Percentiles rank a stretch among this genome's conserved stretches.
Evolutionary conservation across 2,329 filamentous ascomycete species (phyloP).

Genomic region (Calonectria pteridis): DNA sequence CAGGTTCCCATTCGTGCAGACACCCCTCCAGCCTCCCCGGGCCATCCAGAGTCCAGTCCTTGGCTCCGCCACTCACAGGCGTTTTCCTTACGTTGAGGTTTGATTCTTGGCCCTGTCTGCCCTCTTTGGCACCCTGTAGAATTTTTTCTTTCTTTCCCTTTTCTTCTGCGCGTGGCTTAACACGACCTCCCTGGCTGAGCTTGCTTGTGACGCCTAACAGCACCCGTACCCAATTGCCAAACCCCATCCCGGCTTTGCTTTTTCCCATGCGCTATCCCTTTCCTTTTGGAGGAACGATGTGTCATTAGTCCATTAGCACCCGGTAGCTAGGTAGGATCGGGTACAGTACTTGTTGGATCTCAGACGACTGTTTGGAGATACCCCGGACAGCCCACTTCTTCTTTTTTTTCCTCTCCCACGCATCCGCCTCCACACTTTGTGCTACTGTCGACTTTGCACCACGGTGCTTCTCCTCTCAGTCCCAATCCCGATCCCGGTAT

Average conservation of each 20-base stretch:
- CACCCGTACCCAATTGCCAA: neutral
- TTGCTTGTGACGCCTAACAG: conserved; percentile 14
- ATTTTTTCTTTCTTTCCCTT: conserved; percentile 16
- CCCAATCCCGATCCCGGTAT: neutral
- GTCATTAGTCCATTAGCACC: conserved; percentile 19
- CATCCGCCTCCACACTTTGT: conserved; percentile 17
- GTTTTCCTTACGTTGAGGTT: conserved; percentile 34
- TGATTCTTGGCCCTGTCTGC: conserved; percentile 16
- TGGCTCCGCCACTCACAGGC: conserved; percentile 29
- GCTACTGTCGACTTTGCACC: conserved; percentile 7
- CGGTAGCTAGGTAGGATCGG: neutral
- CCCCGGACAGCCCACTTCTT: conserved; percentile 21
- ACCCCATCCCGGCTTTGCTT: conserved; percentile 7
- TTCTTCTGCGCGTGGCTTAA: conserved; percentile 3
- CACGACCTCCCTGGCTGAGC: conserved; percentile 4
- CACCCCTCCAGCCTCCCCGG: conserved; percentile 28
- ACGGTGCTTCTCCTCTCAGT: conserved; percentile 11
- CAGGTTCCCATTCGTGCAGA: conserved; percentile 6
- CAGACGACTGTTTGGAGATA: conserved; percentile 26
- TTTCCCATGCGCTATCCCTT: neutral
- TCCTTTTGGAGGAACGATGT: conserved; percentile 9
- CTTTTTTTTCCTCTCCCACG: neutral
- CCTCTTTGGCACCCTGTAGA: neutral
- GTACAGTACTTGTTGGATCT: neutral
- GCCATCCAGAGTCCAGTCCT: conserved; percentile 24